These are phyloP conservation scores for Penicillium lagena DNA, from an alignment of 495 filamentous ascomycete species.

Conservation along the genomic window DNA sequence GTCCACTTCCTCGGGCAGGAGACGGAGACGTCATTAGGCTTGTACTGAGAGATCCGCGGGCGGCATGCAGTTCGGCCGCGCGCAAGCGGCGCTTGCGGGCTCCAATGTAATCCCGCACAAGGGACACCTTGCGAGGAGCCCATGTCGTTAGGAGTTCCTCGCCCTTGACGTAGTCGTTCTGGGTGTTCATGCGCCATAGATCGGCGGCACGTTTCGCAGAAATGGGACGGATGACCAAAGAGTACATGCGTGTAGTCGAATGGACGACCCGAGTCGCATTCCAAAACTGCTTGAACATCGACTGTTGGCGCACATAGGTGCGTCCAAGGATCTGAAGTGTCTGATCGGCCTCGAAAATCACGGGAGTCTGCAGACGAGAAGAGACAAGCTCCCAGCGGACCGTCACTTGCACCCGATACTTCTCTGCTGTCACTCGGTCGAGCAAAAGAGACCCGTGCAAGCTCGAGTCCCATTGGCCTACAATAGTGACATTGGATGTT, in stretches of 20 bases:
- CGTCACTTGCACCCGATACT: slow-evolving; percentile 84
- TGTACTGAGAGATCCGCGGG: slow-evolving; percentile 59
- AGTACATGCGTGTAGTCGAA: slow-evolving; percentile 79
- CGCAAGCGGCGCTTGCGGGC: slow-evolving; percentile 63
- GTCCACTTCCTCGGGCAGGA: slow-evolving; percentile 25
- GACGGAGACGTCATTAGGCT: slow-evolving; percentile 27
- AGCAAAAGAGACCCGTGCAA: slow-evolving; percentile 84
- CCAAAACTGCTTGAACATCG: slow-evolving; percentile 82
- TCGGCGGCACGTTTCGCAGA: slow-evolving; percentile 88
- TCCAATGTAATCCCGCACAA: slow-evolving; percentile 75
- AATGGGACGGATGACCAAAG: slow-evolving; percentile 74
- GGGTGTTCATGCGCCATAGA: slow-evolving; percentile 94
- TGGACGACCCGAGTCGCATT: slow-evolving; percentile 79
- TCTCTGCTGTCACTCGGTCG: slow-evolving; percentile 82
- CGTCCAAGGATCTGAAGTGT: slow-evolving; percentile 79
- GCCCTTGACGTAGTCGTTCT: slow-evolving; percentile 89
- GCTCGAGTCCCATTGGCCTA: slow-evolving; percentile 95
- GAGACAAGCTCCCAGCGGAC: slow-evolving; percentile 78
- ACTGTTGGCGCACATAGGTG: slow-evolving; percentile 74
- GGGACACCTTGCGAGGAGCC: slow-evolving; percentile 81
- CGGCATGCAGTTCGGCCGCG: slow-evolving; percentile 72
- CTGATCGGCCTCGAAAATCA: slow-evolving; percentile 75
- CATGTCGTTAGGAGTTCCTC: slow-evolving; percentile 80
- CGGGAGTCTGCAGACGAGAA: slow-evolving; percentile 69
- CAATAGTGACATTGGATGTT: slow-evolving; percentile 77